phyloP scores from a whole-genome alignment of 495 filamentous ascomycete species.

The Neurospora terricola region DNA sequence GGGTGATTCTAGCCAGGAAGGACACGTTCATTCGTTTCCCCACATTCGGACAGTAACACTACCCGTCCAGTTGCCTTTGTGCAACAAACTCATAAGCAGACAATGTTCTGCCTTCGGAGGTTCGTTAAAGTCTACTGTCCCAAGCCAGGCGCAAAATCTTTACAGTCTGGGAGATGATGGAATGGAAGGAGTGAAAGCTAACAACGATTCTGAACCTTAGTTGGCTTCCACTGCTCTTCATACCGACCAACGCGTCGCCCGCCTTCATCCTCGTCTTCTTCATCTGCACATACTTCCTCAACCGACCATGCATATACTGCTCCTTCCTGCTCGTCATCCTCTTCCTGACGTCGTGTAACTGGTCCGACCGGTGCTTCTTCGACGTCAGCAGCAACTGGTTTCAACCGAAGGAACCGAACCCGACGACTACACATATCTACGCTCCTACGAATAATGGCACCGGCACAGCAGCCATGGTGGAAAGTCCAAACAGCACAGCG shows the following conservation, averaged over 20 bases:
- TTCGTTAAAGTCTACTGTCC: slow-evolving; percentile 24
- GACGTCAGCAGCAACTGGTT: slow-evolving; percentile 80
- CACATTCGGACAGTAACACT: background rate
- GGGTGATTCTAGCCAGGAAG: background rate
- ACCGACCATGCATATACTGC: slow-evolving; percentile 85
- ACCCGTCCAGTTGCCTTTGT: background rate
- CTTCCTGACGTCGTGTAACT: slow-evolving; percentile 82
- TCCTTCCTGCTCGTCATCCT: slow-evolving; percentile 80
- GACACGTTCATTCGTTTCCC: background rate
- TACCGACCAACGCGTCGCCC: slow-evolving; percentile 68
- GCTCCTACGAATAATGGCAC: slow-evolving; percentile 25
- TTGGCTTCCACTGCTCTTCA: slow-evolving; percentile 66
- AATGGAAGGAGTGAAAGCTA: too few relatives aligned
- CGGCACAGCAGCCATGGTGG: slow-evolving; percentile 24
- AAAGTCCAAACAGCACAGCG: background rate
- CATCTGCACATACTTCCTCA: slow-evolving; percentile 79
- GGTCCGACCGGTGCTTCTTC: slow-evolving; percentile 84
- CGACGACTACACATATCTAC: slow-evolving; percentile 12
- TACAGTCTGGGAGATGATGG: too few relatives aligned
- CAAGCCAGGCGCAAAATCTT: slow-evolving; percentile 2
- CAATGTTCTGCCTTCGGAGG: slow-evolving; percentile 82
- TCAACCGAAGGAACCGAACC: slow-evolving; percentile 40
- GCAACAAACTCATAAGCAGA: background rate
- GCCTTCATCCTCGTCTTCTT: slow-evolving; percentile 88
- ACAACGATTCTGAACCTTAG: too few relatives aligned